Conservation (phyloP, 2,329 filamentous ascomycete species). For the Zasmidium citrigriseum region DNA sequence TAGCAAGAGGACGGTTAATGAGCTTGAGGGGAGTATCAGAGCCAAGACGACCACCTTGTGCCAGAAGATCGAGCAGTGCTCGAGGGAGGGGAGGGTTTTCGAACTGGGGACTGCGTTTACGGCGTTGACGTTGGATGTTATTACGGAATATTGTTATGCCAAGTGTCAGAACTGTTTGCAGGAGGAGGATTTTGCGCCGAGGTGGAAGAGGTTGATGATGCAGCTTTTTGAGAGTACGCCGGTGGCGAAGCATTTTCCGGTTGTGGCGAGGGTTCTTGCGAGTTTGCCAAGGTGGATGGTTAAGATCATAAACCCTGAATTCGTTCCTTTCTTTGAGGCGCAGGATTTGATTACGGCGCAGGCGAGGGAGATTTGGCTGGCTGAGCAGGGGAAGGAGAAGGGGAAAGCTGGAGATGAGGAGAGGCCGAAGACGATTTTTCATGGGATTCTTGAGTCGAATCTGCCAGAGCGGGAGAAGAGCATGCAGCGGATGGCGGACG, state of each 20-base stretch:
- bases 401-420: neutral
- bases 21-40: slow-evolving; percentile 2
- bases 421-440: slow-evolving; percentile 12
- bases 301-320: slow-evolving; percentile 2
- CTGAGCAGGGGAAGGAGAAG: neutral
- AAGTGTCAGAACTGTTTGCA: slow-evolving; percentile 5
- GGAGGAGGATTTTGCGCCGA: slow-evolving; percentile 2
- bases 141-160: slow-evolving; percentile 9
- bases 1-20: slow-evolving; percentile 5
- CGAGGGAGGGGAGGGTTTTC: neutral
- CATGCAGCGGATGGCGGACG: slow-evolving; percentile 6
- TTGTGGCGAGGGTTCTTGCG: slow-evolving; percentile 3
- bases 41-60: slow-evolving; percentile 6
- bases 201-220: slow-evolving; percentile 10
- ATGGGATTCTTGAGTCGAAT: slow-evolving; percentile 9
- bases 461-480: slow-evolving; percentile 8
- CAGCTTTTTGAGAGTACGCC: slow-evolving; percentile 5
- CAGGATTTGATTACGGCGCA: neutral
- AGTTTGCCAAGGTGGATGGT: neutral
- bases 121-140: slow-evolving; percentile 10
- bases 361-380: slow-evolving; percentile 1
- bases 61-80: neutral
- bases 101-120: slow-evolving; percentile 11
- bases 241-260: slow-evolving; percentile 7
- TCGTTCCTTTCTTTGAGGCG: slow-evolving; percentile 7